These are phyloP conservation scores for Linderniella brevidens DNA, from an alignment of 257 asterid species.

Conservation along the genomic window DNA sequence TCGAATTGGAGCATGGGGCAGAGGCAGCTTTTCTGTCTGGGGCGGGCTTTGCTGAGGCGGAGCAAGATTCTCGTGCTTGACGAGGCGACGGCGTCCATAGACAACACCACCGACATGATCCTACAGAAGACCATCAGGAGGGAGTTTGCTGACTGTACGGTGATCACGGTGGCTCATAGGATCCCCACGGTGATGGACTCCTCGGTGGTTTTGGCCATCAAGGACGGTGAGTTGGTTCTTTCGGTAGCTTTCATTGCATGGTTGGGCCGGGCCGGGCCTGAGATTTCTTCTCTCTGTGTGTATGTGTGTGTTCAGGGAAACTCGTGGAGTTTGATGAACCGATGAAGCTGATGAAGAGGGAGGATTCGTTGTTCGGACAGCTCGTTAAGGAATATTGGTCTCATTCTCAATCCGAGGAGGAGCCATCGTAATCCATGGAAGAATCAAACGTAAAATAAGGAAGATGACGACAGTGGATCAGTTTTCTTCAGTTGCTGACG, in stretches of 20 bases:
- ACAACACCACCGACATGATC: conserved; percentile 79
- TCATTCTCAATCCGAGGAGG: conserved; percentile 24
- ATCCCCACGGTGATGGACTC: conserved; percentile 97
- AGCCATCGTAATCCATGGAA: neutral
- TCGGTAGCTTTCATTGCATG: neutral
- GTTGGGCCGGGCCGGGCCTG: too few relatives aligned
- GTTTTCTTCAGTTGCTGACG: too few relatives aligned
- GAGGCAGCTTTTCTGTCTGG: conserved; percentile 71
- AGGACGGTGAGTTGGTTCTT: conserved; percentile 48
- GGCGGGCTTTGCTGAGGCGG: conserved; percentile 68
- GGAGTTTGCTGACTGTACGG: conserved; percentile 70
- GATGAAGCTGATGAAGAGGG: conserved; percentile 49
- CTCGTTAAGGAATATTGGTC: conserved; percentile 94
- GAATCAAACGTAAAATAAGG: conserved; percentile 16
- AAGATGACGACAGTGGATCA: neutral
- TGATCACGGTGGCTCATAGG: conserved; percentile 88
- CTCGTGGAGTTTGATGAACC: conserved; percentile 82
- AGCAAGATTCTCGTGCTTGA: conserved; percentile 80
- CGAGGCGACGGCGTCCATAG: conserved; percentile 94
- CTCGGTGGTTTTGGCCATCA: conserved; percentile 72
- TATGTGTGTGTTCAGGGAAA: conserved; percentile 24
- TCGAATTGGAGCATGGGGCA: conserved; percentile 99
- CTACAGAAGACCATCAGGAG: conserved; percentile 72
- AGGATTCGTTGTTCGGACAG: conserved; percentile 57
- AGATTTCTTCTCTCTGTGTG: too few relatives aligned